Evolutionary conservation across 1,284 basidiomycete genomes (phyloP).

Genomic region (Pyrrhoderma lamaoense): DNA sequence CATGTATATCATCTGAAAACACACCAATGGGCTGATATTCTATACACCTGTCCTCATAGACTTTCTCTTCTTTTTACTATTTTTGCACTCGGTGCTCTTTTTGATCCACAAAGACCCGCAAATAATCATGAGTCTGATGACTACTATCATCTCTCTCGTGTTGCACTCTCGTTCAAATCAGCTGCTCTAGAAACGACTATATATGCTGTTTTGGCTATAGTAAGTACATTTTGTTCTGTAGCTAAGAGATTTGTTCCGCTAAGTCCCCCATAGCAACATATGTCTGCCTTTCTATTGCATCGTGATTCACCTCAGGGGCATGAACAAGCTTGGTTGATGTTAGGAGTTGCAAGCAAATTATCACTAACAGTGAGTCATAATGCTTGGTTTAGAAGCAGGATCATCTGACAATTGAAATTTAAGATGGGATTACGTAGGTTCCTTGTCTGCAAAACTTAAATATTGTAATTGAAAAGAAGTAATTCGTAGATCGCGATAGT

Average conservation of each 20-base stretch:
- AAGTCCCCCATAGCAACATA: slow-evolving; percentile 38
- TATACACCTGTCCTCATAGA: slow-evolving; percentile 30
- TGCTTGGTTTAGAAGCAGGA: background rate
- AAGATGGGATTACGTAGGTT: slow-evolving; percentile 62
- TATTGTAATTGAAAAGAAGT: slow-evolving; percentile 2
- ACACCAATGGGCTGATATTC: slow-evolving; percentile 13
- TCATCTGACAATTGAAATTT: background rate
- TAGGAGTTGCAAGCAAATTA: slow-evolving; percentile 51
- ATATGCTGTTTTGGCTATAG: slow-evolving; percentile 44
- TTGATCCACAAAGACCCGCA: slow-evolving; percentile 38
- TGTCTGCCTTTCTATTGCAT: slow-evolving; percentile 51
- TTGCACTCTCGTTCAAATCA: slow-evolving; percentile 40
- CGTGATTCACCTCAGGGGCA: slow-evolving; percentile 40
- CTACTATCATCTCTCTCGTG: slow-evolving; percentile 48
- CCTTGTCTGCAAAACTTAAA: background rate
- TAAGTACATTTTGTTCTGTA: slow-evolving; percentile 25
- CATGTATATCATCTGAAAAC: slow-evolving; percentile 21
- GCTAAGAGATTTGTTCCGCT: background rate
- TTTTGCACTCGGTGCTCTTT: slow-evolving; percentile 43
- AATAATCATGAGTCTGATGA: slow-evolving; percentile 47
- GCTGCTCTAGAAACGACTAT: slow-evolving; percentile 43
- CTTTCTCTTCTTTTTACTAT: slow-evolving; percentile 50
- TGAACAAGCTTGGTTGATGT: slow-evolving; percentile 45
- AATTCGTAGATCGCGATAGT: slow-evolving; percentile 48
- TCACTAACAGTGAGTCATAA: slow-evolving; percentile 43